Evolutionary conservation across 2,329 filamentous ascomycete genomes (phyloP).

Genomic region (Phyllosticta citriasiana): DNA sequence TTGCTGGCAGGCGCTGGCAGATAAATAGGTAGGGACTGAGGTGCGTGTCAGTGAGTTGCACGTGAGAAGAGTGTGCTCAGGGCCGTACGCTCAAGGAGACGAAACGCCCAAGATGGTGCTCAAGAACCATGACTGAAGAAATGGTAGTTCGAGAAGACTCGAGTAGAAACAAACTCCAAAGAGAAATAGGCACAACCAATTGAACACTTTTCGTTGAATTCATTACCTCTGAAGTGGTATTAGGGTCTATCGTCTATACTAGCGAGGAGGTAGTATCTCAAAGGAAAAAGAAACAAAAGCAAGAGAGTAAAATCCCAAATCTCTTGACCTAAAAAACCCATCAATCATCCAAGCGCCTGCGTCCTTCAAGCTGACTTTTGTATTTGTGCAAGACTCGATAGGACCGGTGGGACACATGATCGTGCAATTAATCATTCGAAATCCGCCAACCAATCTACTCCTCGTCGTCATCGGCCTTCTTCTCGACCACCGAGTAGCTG

Average conservation of each 20-base stretch:
- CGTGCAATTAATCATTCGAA: not conserved
- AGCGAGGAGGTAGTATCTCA: not conserved
- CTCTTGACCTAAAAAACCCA: slow-evolving; percentile 1
- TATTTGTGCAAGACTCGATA: not conserved
- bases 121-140: too few species aligned
- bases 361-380: slow-evolving; percentile 1
- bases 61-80: too few species aligned
- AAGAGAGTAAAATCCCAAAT: not conserved
- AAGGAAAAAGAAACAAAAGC: not conserved
- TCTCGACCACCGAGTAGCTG: slow-evolving; percentile 36
- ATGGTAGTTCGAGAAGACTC: too few species aligned
- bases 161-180: not conserved
- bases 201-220: not conserved
- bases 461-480: slow-evolving; percentile 37
- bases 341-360: slow-evolving; percentile 10
- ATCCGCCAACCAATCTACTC: slow-evolving; percentile 24
- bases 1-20: too few species aligned
- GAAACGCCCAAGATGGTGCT: too few species aligned
- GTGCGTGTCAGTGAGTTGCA: too few species aligned
- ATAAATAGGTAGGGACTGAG: too few species aligned
- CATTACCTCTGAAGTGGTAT: not conserved
- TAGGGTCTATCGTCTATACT: not conserved
- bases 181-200: not conserved
- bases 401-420: slow-evolving; percentile 3
- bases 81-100: too few species aligned